phyloP scores from a whole-genome alignment of 129 eudicot species.

The Flaveria ramosissima region DNA sequence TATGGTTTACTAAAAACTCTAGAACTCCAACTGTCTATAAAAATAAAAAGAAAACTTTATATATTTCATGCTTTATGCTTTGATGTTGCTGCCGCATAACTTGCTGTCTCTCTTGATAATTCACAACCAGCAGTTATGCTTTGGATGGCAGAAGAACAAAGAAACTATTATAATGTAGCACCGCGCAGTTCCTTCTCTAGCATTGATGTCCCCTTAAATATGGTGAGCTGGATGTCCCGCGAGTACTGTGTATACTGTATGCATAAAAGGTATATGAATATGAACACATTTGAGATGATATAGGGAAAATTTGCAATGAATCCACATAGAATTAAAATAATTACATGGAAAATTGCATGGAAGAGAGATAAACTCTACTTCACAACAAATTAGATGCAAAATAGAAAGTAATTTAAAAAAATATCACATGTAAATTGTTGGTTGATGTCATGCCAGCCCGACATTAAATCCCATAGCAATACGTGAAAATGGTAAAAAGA shows the following conservation, averaged over 20 bases:
- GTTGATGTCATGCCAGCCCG: no score
- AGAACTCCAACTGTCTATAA: constrained; percentile 19
- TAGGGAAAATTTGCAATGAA: no score
- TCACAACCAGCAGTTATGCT: constrained; percentile 21
- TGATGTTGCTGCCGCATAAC: background rate
- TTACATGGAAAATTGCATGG: no score
- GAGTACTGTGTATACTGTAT: constrained; percentile 62
- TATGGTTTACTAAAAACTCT: constrained; percentile 13
- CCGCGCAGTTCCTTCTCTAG: constrained; percentile 63
- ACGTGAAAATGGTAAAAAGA: background rate
- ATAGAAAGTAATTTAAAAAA: background rate
- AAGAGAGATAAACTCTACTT: no score
- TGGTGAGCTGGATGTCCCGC: constrained; percentile 70
- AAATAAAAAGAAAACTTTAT: constrained; percentile 20
- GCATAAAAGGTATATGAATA: background rate
- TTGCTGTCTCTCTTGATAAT: background rate
- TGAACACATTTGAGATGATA: background rate
- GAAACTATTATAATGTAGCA: constrained; percentile 26
- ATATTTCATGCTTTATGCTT: constrained; percentile 12
- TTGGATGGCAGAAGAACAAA: constrained; percentile 14
- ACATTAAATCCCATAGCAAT: no score
- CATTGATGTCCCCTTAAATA: constrained; percentile 85
- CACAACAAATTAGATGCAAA: background rate
- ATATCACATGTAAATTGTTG: no score
- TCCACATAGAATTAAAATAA: background rate